Conservation (phyloP, 2,329 filamentous ascomycete genomes). For the Arthroderma sp. region DNA sequence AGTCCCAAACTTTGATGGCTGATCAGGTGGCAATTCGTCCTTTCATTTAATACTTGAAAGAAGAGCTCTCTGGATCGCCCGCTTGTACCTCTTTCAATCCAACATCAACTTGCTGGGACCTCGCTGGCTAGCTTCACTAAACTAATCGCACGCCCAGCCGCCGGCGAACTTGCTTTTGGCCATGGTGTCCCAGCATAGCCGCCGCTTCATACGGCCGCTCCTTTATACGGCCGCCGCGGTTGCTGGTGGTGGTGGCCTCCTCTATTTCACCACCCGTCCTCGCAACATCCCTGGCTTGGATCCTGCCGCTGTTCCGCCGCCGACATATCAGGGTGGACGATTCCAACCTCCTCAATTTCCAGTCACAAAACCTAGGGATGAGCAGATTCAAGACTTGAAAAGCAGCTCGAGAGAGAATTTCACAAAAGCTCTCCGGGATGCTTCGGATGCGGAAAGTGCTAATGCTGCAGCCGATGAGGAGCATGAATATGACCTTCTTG, state of each 20-base stretch:
- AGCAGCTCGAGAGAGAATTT: constrained; percentile 6
- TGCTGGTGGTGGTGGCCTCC: constrained; percentile 40
- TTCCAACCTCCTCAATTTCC: constrained; percentile 43
- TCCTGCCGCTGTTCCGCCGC: constrained; percentile 49
- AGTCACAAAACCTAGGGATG: constrained; percentile 35
- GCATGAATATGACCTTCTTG: constrained; percentile 57
- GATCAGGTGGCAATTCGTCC: no score
- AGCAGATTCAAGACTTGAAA: constrained; percentile 40
- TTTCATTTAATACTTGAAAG: no score
- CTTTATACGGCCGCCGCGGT: constrained; percentile 47
- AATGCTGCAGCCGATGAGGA: constrained; percentile 15
- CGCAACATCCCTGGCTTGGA: constrained; percentile 52
- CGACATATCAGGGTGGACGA: constrained; percentile 46
- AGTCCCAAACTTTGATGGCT: no score
- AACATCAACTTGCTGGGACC: no score
- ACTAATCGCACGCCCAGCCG: no score
- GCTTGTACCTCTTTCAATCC: no score
- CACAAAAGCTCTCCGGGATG: background rate
- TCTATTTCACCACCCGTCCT: constrained; percentile 51
- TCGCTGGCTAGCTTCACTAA: no score
- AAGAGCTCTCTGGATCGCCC: no score
- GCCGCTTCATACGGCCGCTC: constrained; percentile 43
- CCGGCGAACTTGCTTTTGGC: background rate
- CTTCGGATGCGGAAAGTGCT: background rate
- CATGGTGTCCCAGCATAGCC: constrained; percentile 30